Conservation (phyloP, 2,329 filamentous ascomycete genomes). For the Trichoderma sp. region DNA sequence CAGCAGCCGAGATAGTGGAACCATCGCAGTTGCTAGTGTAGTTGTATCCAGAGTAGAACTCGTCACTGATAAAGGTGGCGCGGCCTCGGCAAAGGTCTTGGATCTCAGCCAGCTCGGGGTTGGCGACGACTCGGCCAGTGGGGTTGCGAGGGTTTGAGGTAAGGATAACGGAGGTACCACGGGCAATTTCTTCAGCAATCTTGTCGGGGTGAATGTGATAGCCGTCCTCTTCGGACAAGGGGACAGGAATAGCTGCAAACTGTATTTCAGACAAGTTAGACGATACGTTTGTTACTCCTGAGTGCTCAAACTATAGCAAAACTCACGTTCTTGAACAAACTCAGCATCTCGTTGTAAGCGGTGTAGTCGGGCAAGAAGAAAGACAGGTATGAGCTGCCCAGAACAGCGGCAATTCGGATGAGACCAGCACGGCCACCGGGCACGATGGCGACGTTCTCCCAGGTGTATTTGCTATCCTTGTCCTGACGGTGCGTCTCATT, state of each 20-base stretch:
- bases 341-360: constrained; percentile 97
- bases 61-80: constrained; percentile 90
- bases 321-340: constrained; percentile 82
- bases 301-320: background rate
- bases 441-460: constrained; percentile 97
- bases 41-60: constrained; percentile 97
- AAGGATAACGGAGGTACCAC: constrained; percentile 84
- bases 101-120: constrained; percentile 84
- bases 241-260: constrained; percentile 86
- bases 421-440: constrained; percentile 89
- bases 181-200: constrained; percentile 87
- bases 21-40: constrained; percentile 93
- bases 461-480: constrained; percentile 88
- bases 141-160: constrained; percentile 97
- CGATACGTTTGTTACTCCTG: background rate
- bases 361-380: constrained; percentile 97
- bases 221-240: constrained; percentile 79
- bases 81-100: constrained; percentile 91
- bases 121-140: constrained; percentile 83
- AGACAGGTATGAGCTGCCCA: constrained; percentile 88
- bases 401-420: constrained; percentile 90
- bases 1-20: constrained; percentile 82
- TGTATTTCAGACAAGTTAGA: constrained; percentile 38
- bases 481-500: constrained; percentile 89
- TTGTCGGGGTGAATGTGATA: constrained; percentile 95